Base-by-base conservation (phyloP, 441 rosid species). In the Manihot esculenta region DNA sequence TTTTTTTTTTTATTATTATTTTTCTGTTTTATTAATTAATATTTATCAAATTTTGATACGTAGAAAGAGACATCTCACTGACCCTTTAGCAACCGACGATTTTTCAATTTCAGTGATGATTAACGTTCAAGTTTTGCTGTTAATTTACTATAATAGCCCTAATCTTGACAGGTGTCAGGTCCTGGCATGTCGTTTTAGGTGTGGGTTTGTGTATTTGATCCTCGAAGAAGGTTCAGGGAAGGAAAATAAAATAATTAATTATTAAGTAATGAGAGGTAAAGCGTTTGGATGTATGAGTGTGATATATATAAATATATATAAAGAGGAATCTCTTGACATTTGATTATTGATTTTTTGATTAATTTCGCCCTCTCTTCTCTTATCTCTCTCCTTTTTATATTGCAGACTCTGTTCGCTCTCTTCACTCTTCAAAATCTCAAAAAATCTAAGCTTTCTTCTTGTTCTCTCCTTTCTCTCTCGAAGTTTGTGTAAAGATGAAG, bases 201-300 rank as follows among this genome's bases (percentile, higher is more conserved):
- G 35, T 30, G 35, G 41, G 7, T 7, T 35, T 35, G 41, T 2
- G 14, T 47, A 17, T 24, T 48, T 11, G 57, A 55, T 54, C 66
- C 59, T 58, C 38, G 44, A 74, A 75, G 81, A 82, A 80, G 68
- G 73, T 70, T 78, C 69, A 15, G 59, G 35, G 62, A 68, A 64
- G 41, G 11, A 7, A 23, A 8, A 21, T 12, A 1, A 63, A 12
- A 5, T 6, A 35, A 35, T 35, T 35, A 6, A 2, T 35, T 2
- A 5, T 35, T 35, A 35, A 35, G 3, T 35, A 35, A 35, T 35
- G 41, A 6, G 41, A 35, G 7, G 7, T 35, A 35, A 35, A 35
- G 41, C 41, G 5, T 35, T 35, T 35, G 41, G 41, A 35, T 5
- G 41, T 2, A 7, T 7, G 41, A 35, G 4, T 35, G 41, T 5